Percentiles rank a stretch among this genome's conserved stretches.
phyloP scores from a whole-genome alignment of 345 rosid genomes.

The Corchorus olitorius region DNA sequence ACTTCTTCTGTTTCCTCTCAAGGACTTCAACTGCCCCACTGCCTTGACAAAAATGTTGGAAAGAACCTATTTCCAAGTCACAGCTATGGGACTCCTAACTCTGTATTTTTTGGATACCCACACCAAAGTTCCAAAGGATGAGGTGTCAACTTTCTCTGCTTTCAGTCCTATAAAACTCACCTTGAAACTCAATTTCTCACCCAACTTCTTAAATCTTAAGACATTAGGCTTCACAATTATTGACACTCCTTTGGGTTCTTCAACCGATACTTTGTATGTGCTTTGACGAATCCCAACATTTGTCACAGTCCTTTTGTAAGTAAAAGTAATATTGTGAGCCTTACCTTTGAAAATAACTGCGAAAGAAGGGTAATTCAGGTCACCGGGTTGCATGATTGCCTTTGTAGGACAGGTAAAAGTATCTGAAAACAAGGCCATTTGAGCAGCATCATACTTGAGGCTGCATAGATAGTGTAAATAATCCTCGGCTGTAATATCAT shows the following conservation, averaged over 20 bases:
- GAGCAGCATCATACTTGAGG: neutral
- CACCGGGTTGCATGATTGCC: slow-evolving; percentile 29
- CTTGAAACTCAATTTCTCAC: slow-evolving; percentile 58
- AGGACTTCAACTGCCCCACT: no score
- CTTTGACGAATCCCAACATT: slow-evolving; percentile 42
- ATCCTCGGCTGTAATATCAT: neutral
- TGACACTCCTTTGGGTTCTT: slow-evolving; percentile 43
- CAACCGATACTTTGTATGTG: slow-evolving; percentile 37
- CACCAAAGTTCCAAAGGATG: slow-evolving; percentile 59
- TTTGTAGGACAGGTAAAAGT: slow-evolving; percentile 33
- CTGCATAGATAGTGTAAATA: neutral
- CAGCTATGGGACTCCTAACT: slow-evolving; percentile 78
- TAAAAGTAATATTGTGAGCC: slow-evolving; percentile 11
- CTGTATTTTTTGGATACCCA: slow-evolving; percentile 59
- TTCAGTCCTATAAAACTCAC: slow-evolving; percentile 38
- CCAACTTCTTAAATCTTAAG: slow-evolving; percentile 36
- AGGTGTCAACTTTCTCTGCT: slow-evolving; percentile 13
- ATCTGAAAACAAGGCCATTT: neutral
- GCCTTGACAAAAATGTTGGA: no score
- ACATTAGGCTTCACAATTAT: slow-evolving; percentile 40
- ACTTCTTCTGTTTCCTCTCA: no score
- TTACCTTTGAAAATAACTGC: slow-evolving; percentile 37
- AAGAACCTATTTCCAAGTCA: slow-evolving; percentile 44
- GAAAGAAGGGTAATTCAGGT: slow-evolving; percentile 65
- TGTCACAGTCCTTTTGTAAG: slow-evolving; percentile 43